phyloP scores from a whole-genome alignment of 2,329 filamentous ascomycete genomes.

The Cercospora nicotianae region DNA sequence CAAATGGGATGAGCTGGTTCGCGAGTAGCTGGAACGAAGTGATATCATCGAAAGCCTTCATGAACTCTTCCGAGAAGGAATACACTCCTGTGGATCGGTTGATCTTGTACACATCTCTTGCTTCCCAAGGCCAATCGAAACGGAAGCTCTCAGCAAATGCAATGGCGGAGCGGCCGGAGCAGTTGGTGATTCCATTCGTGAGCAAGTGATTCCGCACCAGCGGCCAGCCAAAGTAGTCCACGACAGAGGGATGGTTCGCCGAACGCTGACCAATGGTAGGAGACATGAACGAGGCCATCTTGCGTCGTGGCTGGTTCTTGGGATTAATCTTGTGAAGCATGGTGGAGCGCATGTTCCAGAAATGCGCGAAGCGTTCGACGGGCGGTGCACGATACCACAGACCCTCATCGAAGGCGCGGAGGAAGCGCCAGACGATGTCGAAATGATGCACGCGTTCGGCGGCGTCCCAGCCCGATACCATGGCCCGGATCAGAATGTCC shows the following conservation, averaged over 20 bases:
- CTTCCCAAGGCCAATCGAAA: constrained; percentile 26
- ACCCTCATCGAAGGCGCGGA: constrained; percentile 28
- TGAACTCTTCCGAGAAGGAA: constrained; percentile 23
- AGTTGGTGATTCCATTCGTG: constrained; percentile 18
- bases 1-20: constrained; percentile 24
- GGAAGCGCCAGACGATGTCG: constrained; percentile 29
- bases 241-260: constrained; percentile 15
- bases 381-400: constrained; percentile 26
- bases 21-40: constrained; percentile 20
- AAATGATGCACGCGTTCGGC: constrained; percentile 28
- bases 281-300: constrained; percentile 18
- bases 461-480: constrained; percentile 26
- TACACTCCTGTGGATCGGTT: constrained; percentile 24
- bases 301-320: constrained; percentile 24
- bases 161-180: constrained; percentile 20
- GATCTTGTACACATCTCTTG: constrained; percentile 25
- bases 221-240: constrained; percentile 30
- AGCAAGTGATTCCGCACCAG: constrained; percentile 25
- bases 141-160: constrained; percentile 26
- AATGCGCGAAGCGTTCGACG: constrained; percentile 22
- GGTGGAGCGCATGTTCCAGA: constrained; percentile 26
- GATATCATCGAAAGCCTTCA: constrained; percentile 21
- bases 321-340: constrained; percentile 28
- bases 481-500: constrained; percentile 27
- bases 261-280: constrained; percentile 21